These are phyloP conservation scores for Gymnopilus junonius DNA, from an alignment of 768 basidiomycete species.

Conservation along the genomic window DNA sequence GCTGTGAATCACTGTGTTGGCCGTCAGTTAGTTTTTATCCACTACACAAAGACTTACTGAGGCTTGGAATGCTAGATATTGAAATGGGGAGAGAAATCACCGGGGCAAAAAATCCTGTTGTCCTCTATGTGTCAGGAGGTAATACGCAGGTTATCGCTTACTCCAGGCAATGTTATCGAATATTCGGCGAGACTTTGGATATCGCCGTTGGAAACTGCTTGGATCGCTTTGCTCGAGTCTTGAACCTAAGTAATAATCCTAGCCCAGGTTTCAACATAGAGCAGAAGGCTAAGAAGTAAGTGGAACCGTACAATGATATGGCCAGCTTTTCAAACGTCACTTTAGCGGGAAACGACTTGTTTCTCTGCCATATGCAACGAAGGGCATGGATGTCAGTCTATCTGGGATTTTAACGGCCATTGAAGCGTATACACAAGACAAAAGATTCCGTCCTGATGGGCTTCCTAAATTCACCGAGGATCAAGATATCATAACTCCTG, in stretches of 20 bases:
- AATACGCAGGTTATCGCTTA: constrained; percentile 99
- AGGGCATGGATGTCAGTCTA: constrained; percentile 97
- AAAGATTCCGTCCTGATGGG: constrained; percentile 68
- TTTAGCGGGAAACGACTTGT: constrained; percentile 84
- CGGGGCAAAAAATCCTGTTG: constrained; percentile 92
- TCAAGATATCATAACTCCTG: constrained; percentile 83
- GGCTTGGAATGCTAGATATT: constrained; percentile 66
- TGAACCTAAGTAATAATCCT: constrained; percentile 94
- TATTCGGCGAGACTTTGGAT: constrained; percentile 98
- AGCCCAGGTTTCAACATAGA: constrained; percentile 98
- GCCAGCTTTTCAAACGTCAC: neutral
- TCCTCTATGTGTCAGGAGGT: constrained; percentile 97
- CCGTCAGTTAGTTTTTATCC: constrained; percentile 57
- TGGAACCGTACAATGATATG: neutral
- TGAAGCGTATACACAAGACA: constrained; percentile 88
- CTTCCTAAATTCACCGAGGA: constrained; percentile 42
- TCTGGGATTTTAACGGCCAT: constrained; percentile 91
- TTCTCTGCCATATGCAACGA: constrained; percentile 91
- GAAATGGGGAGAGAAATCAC: constrained; percentile 98
- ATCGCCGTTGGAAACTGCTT: constrained; percentile 99
- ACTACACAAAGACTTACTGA: neutral
- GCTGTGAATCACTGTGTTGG: constrained; percentile 99
- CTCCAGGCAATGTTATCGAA: constrained; percentile 95
- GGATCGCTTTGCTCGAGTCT: constrained; percentile 94
- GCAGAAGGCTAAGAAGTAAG: constrained; percentile 87